Conservation (phyloP, 768 basidiomycete species). For the Erythrobasidium yunnanense region DNA sequence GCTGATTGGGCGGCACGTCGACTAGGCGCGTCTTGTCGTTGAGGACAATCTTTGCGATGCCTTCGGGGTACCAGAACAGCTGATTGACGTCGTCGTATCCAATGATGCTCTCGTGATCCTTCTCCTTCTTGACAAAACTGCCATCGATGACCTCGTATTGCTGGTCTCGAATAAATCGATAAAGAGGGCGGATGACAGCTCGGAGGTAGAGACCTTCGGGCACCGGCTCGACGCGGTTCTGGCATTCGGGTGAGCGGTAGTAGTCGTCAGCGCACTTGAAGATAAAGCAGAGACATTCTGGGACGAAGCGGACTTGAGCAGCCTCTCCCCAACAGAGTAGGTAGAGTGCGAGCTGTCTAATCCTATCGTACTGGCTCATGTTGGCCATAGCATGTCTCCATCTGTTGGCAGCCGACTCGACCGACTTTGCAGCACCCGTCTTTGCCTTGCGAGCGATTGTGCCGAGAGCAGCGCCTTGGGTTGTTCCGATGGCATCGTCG, state of each 20-base stretch:
- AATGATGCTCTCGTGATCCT: constrained; percentile 85
- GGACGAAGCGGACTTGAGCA: constrained; percentile 89
- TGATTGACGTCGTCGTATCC: constrained; percentile 99
- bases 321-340: constrained; percentile 97
- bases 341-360: constrained; percentile 89
- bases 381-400: constrained; percentile 98
- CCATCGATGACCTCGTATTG: constrained; percentile 94
- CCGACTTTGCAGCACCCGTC: constrained; percentile 53
- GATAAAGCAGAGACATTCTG: constrained; percentile 96
- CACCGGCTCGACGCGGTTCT: constrained; percentile 78
- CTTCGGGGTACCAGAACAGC: constrained; percentile 98
- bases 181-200: constrained; percentile 81
- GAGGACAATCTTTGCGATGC: constrained; percentile 80
- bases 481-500: constrained; percentile 87
- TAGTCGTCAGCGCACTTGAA: constrained; percentile 99
- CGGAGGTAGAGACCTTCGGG: constrained; percentile 91
- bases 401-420: constrained; percentile 73
- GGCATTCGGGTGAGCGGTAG: constrained; percentile 96
- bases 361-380: constrained; percentile 95
- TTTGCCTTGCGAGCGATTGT: constrained; percentile 72
- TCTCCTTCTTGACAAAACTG: constrained; percentile 83
- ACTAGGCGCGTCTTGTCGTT: constrained; percentile 86
- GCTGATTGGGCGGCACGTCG: constrained; percentile 76
- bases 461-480: constrained; percentile 63
- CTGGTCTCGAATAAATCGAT: constrained; percentile 92